phyloP scores from a whole-genome alignment of 306 rosid species.

The Gillenia trifoliata region DNA sequence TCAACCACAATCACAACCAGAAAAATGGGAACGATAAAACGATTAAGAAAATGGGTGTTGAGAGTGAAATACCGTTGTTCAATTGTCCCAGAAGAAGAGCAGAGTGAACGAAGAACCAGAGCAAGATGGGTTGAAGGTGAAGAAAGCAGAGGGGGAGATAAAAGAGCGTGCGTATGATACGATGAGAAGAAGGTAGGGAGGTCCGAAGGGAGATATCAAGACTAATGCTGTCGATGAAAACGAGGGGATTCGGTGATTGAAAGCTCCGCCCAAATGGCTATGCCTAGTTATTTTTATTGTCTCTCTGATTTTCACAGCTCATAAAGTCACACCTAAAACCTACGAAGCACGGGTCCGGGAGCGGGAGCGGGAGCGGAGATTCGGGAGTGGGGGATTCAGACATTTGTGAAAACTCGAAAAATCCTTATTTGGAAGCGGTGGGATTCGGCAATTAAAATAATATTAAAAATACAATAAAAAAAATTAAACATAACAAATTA shows the following conservation, averaged over 20 bases:
- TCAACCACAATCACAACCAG: background rate
- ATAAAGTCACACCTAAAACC: too few species aligned
- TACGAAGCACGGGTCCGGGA: too few species aligned
- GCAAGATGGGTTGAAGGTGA: background rate
- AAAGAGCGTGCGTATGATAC: background rate
- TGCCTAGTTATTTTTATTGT: too few species aligned
- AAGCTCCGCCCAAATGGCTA: background rate
- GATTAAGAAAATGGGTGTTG: background rate
- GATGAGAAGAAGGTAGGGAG: background rate
- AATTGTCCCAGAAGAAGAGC: background rate
- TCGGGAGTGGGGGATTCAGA: too few species aligned
- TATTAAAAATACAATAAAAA: too few species aligned
- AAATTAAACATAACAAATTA: too few species aligned
- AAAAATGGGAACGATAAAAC: background rate
- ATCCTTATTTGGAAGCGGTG: too few species aligned
- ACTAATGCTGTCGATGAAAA: slow-evolving; percentile 29
- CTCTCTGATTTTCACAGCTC: too few species aligned
- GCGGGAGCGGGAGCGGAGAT: too few species aligned
- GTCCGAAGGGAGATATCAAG: background rate
- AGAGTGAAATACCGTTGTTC: background rate
- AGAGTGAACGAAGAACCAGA: background rate
- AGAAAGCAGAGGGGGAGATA: background rate
- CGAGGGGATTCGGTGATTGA: background rate
- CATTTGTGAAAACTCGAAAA: too few species aligned
- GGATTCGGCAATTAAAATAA: too few species aligned